These are phyloP conservation scores for Staphylotrichum longicolle DNA, from an alignment of 495 filamentous ascomycete genomes.

Conservation along the genomic window DNA sequence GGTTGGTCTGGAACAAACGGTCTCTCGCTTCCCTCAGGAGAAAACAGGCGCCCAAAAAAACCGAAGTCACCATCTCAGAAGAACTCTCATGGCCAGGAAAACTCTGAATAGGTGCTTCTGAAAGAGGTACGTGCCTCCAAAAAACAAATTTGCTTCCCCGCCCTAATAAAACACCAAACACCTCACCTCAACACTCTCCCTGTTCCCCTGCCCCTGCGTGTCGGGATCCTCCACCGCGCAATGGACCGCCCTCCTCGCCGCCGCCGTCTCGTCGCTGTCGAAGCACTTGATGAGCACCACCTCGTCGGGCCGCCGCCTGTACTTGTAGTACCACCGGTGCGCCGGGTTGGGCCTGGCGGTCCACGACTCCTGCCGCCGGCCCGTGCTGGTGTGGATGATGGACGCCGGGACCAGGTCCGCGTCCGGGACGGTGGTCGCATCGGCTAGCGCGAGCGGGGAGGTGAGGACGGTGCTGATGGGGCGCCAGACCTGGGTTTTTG, in stretches of 20 bases:
- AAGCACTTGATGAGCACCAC: conserved; percentile 71
- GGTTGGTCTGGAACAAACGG: too few relatives aligned
- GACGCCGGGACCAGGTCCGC: conserved; percentile 65
- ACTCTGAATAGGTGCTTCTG: too few relatives aligned
- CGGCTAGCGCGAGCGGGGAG: conserved; percentile 62
- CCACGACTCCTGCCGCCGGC: conserved; percentile 60
- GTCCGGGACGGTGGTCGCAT: conserved; percentile 57
- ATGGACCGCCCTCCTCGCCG: conserved; percentile 61
- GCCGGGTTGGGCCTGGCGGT: conserved; percentile 54
- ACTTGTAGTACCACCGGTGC: conserved; percentile 77
- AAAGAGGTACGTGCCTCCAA: too few relatives aligned
- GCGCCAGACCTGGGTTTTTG: conserved; percentile 45
- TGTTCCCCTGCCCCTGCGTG: conserved; percentile 38
- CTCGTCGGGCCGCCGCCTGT: conserved; percentile 57
- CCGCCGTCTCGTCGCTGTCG: conserved; percentile 56
- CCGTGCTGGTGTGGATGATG: conserved; percentile 63
- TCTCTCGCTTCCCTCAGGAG: too few relatives aligned
- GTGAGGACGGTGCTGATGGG: conserved; percentile 62
- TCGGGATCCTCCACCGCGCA: conserved; percentile 57
- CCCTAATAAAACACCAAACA: conserved; percentile 27
- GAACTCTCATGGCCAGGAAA: too few relatives aligned
- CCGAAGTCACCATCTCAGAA: too few relatives aligned
- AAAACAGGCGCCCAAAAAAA: too few relatives aligned
- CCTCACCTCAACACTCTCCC: conserved; percentile 64
- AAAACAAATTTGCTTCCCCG: too few relatives aligned